Conservation (phyloP, 345 rosid species). For the Eucalyptus grandis region DNA sequence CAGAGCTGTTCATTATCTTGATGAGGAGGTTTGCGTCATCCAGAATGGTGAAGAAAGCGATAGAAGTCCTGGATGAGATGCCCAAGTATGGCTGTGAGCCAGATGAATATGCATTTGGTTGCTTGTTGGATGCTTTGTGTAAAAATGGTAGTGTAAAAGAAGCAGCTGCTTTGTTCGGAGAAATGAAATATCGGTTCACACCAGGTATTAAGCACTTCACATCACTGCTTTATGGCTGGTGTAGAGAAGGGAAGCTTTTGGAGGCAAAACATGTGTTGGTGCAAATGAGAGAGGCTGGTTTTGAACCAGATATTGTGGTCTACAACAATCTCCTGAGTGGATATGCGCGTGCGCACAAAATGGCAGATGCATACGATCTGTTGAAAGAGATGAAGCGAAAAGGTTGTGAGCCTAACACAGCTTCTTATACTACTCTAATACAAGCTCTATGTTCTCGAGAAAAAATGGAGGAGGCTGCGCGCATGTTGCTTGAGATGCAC, state of each 20-base stretch:
- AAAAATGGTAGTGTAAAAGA: constrained; percentile 75
- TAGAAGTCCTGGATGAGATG: constrained; percentile 89
- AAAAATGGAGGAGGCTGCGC: constrained; percentile 72
- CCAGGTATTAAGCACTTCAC: constrained; percentile 54
- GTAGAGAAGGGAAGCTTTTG: constrained; percentile 74
- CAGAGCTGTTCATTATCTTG: constrained; percentile 61
- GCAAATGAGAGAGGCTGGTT: constrained; percentile 79
- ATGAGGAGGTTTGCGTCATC: constrained; percentile 66
- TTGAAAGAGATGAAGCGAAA: constrained; percentile 69
- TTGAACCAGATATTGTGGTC: constrained; percentile 73
- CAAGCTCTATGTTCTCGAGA: constrained; percentile 60
- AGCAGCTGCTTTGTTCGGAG: constrained; percentile 76
- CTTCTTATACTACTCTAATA: constrained; percentile 61
- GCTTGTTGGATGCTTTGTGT: constrained; percentile 80
- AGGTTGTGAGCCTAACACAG: constrained; percentile 53
- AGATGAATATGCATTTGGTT: constrained; percentile 61
- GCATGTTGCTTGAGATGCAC: constrained; percentile 67
- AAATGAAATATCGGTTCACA: constrained; percentile 46
- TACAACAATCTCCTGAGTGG: constrained; percentile 68
- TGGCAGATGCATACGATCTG: constrained; percentile 65
- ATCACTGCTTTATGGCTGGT: constrained; percentile 84
- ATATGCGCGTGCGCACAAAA: constrained; percentile 48
- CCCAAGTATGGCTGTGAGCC: constrained; percentile 77
- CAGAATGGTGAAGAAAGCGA: constrained; percentile 71
- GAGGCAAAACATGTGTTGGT: constrained; percentile 81